Base-by-base conservation (phyloP, 495 filamentous ascomycete genomes). In the Cetradonia linearis region DNA sequence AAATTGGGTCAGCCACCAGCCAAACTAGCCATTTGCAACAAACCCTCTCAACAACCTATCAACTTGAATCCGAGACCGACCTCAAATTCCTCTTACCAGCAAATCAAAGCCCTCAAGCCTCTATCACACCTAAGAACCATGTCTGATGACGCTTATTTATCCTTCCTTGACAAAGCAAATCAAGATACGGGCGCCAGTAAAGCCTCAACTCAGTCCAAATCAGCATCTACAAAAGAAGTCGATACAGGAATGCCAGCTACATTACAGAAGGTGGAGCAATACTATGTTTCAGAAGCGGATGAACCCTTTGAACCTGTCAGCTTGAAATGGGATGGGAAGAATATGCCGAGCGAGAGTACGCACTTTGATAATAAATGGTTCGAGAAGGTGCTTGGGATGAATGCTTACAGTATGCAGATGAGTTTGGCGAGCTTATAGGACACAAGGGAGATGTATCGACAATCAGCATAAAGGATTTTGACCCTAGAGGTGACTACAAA, bases 131-230 rank as follows among this genome's bases (percentile, higher is more conserved):
- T n/a, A 0, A 60, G 36, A 60, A 60, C 10, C 25, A 60, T 60
- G 58, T 85, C 86, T 25, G 89, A 95, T 76, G 83, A 86, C 54
- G 83, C 83, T 64, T 95, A 94, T 77, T 77, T 81, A 71, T 74
- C 82, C 65, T 94, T 95, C 69, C 76, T 95, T 54, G 75, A 93
- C 70, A 91, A 92, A 71, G 89, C 89, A 46, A 93, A 92, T 72
- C 71, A 81, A 67, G 83, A 87, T 68, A 81, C 81, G 20, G 74
- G 76, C 60, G 75, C 72, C 20, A 73, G 70, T 60, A 72, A 70
- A 28, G 57, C 67, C 18, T 55, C 66, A 16, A 46, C 67, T 1
- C 25, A 53, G 20, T 63, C 67, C 14, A 69, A 67, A 30, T 57
- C 54, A 18, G 62, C 63, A 18, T 58, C 64, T 31, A 70, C 69